These are phyloP conservation scores for Erigeron philadelphicus DNA, from an alignment of 140 eudicot species.

Conservation along the genomic window DNA sequence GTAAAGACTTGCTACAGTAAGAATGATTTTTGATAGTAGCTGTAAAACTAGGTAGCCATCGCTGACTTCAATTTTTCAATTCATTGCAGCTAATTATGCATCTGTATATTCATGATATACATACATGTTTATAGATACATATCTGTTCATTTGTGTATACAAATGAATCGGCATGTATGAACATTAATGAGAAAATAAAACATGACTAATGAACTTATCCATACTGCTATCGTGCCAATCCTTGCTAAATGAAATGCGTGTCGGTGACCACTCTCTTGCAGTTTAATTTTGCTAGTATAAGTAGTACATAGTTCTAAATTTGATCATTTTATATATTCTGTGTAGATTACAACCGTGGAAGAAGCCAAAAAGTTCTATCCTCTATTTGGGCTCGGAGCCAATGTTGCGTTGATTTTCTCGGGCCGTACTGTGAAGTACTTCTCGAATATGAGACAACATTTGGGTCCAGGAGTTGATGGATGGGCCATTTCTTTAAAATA, in stretches of 20 bases:
- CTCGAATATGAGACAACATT: conserved; percentile 63
- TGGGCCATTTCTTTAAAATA: conserved; percentile 92
- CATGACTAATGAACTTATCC: neutral
- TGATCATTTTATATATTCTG: conserved; percentile 2
- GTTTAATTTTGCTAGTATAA: neutral
- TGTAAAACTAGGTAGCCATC: neutral
- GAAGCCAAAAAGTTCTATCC: conserved; percentile 97
- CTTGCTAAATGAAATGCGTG: neutral
- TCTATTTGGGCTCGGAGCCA: conserved; percentile 93
- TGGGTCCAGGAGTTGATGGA: conserved; percentile 98
- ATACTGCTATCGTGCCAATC: neutral
- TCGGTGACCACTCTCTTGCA: neutral
- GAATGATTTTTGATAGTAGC: neutral
- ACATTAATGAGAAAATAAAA: neutral
- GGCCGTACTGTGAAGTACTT: conserved; percentile 97
- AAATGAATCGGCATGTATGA: neutral
- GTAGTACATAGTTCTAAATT: neutral
- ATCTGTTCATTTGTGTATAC: conserved; percentile 5
- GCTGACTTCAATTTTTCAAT: neutral
- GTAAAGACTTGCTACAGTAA: neutral
- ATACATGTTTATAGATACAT: neutral
- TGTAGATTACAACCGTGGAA: conserved; percentile 88
- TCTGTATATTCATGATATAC: neutral
- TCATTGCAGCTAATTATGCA: neutral
- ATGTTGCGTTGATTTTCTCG: conserved; percentile 88